Evolutionary conservation across 148 eudicot genomes (phyloP), one percentile per base, ranked within the genome.

Genomic region (Rhododendron kiyosumense): DNA sequence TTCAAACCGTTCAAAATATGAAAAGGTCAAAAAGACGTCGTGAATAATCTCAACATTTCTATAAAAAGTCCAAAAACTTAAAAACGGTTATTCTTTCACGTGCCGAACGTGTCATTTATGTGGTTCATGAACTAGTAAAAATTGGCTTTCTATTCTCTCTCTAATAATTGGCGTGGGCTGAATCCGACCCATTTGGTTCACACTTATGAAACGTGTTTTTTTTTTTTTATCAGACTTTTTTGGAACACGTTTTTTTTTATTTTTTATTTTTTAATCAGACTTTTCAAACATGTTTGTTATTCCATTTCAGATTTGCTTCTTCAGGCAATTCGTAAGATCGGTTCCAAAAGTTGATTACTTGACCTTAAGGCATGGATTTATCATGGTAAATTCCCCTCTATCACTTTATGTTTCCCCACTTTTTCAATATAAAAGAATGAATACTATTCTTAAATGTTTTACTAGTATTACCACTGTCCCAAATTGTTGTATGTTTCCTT

Each of bases 311-410:
- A 91, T 92, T 59, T 92, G 93, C 74, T 93, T 93, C 88, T 92
- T 93, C 88, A 92, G 94, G 84, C 95, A 93, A 85, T 93, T 93
- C 83, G 87, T 90, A 0, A 86, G 92, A 77, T 91, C 95, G 0
- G 94, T 93, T 17, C 90, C 94, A 7, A 91, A 90, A 86, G 94
- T 93, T 51, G 95, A 93, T 87, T 93, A 93, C 90, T 82, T 92
- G 84, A 93, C 95, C 32, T 67, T 93, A 71, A 84, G 95, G 15
- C 94, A 90, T 61, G 95, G 95, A 54, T 93, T 93, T 84, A 92
- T 93, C 65, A 87, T 59, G 89, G 95, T 92, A 88, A 85, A 84
- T 85, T 71, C 17, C 2, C 3, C 63, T 38, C 4, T 22, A 10
- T 10, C 22, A 46, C 5, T 9, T 14, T 20, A 18, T 3, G 30